phyloP scores from a whole-genome alignment of 768 basidiomycete species.

The Podaxis sp. region DNA sequence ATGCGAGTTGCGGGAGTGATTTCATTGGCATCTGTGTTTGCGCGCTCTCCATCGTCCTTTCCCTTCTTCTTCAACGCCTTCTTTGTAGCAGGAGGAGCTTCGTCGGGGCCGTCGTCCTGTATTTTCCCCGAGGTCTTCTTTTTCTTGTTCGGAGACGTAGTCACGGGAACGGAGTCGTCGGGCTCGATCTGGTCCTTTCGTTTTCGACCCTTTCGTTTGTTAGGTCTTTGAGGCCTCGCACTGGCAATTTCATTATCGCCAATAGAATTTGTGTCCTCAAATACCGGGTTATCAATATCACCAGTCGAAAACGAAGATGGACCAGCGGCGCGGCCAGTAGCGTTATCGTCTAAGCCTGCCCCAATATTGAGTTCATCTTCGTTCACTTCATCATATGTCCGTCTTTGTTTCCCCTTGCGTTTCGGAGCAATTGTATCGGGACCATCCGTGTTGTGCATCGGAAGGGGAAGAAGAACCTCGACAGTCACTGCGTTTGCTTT shows the following conservation, averaged over 20 bases:
- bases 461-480: not conserved
- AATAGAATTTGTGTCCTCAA: not conserved
- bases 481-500: not conserved
- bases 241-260: not conserved
- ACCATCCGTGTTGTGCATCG: not conserved
- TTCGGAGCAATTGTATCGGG: not conserved
- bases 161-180: not conserved
- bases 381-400: not conserved
- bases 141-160: not conserved
- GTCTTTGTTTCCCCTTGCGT: not conserved
- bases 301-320: not conserved
- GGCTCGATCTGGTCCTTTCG: not conserved
- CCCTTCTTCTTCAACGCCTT: conserved; percentile 25
- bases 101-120: not conserved
- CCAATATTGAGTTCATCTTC: conserved; percentile 9
- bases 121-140: not conserved
- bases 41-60: conserved; percentile 26
- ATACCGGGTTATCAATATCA: too few species aligned
- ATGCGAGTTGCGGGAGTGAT: conserved; percentile 10
- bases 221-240: not conserved
- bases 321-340: not conserved
- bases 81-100: not conserved
- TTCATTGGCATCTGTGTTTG: conserved; percentile 18
- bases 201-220: conserved; percentile 6
- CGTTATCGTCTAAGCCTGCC: not conserved